Base-by-base conservation (phyloP, 306 rosid species). In the Fagus sylvatica region DNA sequence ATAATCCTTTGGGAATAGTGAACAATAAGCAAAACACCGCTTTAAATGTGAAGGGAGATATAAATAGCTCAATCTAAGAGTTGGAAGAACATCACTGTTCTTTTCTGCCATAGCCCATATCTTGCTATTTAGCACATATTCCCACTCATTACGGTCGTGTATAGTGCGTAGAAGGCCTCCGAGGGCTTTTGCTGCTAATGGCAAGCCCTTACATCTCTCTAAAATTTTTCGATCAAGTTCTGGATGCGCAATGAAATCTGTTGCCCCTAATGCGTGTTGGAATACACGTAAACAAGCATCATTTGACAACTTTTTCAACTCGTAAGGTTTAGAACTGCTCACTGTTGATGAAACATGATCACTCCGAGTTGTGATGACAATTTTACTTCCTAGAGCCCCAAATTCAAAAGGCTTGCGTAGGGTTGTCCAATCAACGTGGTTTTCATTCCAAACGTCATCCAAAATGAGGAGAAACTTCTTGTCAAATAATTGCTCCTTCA, bases 21-120 rank as follows among this genome's bases (percentile, higher is more conserved):
- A 57, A 61, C 70, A 48, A 10, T 43, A 74, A n/a, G 61, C 71
- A 60, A 74, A 74, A 10, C 78, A 74, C 5, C n/a, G 71, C 11
- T 34, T 74, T 22, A 60, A 17, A 1, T 62, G 32, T 33, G 12
- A 1, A 2, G 78, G 57, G 43, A 74, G 48, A 46, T 61, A 17
- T 11, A 42, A 32, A 11, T 74, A 74, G 37, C 78, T 61, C 7
- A 74, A 17, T 30, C 34, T 60, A 40, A 74, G 34, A 0, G 60
- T 71, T 30, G 71, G 60, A 11, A 74, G 0, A 9, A 74, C 17
- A 3, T 34, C 16, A 16, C n/a, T n/a, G 1, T 74, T 19, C 1
- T 61, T 42, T 33, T 32, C 34, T 46, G 69, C n/a, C 12, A 62
- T 7, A 62, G 30, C 16, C 69, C 69, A 62, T 3, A 62, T 39